Conservation (phyloP, 208 protist species). For the Vickermania ingenoplastis region DNA sequence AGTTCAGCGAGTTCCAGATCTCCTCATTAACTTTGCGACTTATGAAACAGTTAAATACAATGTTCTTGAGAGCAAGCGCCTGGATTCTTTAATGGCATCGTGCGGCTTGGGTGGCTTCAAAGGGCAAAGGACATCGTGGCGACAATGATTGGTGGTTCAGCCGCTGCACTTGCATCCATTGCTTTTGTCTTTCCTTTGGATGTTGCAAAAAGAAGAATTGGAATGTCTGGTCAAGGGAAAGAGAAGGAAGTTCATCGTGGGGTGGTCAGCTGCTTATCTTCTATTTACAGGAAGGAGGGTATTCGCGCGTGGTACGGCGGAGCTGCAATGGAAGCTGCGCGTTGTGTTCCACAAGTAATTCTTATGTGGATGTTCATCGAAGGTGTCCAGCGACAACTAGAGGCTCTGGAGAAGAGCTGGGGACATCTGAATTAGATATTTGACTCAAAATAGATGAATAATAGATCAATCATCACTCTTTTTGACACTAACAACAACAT, state of each 20-base stretch:
- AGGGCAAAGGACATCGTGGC: constrained; percentile 35
- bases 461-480: no score
- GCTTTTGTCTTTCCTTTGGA: constrained; percentile 67
- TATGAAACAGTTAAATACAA: constrained; percentile 85
- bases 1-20: constrained; percentile 81
- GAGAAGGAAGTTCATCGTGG: constrained; percentile 54
- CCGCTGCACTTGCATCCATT: constrained; percentile 70
- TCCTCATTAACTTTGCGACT: constrained; percentile 78
- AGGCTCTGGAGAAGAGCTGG: neutral
- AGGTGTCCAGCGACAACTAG: constrained; percentile 50
- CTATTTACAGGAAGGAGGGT: constrained; percentile 61
- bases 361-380: constrained; percentile 89
- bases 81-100: no score
- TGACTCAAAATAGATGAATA: no score
- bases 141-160: constrained; percentile 54
- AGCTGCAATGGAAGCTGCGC: constrained; percentile 52
- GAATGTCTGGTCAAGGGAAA: constrained; percentile 69
- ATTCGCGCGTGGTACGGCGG: constrained; percentile 74
- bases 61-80: constrained; percentile 32
- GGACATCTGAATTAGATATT: neutral
- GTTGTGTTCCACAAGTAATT: constrained; percentile 83
- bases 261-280: constrained; percentile 49
- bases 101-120: no score
- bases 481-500: no score
- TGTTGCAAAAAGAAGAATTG: constrained; percentile 80